These are phyloP conservation scores for Blastobotrys robertii DNA, from an alignment of 805 yeast genomes.

Conservation along the genomic window DNA sequence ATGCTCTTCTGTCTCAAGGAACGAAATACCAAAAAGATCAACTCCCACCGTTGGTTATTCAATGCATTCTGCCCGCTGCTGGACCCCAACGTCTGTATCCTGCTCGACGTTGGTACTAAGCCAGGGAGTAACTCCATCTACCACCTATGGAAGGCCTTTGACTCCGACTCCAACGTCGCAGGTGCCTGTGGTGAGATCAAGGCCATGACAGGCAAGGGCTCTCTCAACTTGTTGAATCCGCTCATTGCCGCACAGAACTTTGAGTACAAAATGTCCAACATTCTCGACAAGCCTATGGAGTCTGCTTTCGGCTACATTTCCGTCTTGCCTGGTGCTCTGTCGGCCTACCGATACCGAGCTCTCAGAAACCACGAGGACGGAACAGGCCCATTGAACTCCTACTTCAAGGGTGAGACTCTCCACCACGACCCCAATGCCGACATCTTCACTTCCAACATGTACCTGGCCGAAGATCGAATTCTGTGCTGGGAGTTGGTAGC, in stretches of 20 bases:
- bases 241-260: slow-evolving; percentile 93
- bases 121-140: slow-evolving; percentile 79
- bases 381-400: slow-evolving; percentile 76
- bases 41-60: slow-evolving; percentile 95
- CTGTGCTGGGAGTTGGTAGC: slow-evolving; percentile 94
- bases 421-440: slow-evolving; percentile 60
- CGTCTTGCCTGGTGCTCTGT: slow-evolving; percentile 93
- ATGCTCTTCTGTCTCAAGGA: slow-evolving; percentile 85
- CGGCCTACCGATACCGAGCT: slow-evolving; percentile 85
- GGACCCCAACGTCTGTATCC: slow-evolving; percentile 71
- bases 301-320: slow-evolving; percentile 89
- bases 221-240: slow-evolving; percentile 59
- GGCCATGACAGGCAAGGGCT: slow-evolving; percentile 64
- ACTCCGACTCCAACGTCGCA: slow-evolving; percentile 66
- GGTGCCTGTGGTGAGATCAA: slow-evolving; percentile 98
- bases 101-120: slow-evolving; percentile 91
- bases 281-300: slow-evolving; percentile 92
- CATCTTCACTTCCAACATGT: slow-evolving; percentile 91
- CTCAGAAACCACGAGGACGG: slow-evolving; percentile 59
- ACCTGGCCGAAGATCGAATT: slow-evolving; percentile 92
- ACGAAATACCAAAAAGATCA: slow-evolving; percentile 78
- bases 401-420: slow-evolving; percentile 85
- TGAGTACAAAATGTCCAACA: slow-evolving; percentile 92
- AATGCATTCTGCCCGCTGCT: slow-evolving; percentile 82
- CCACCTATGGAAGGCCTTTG: slow-evolving; percentile 82